Base-by-base conservation (phyloP, 352 stramenopile species). In the Plasmopara muralis region DNA sequence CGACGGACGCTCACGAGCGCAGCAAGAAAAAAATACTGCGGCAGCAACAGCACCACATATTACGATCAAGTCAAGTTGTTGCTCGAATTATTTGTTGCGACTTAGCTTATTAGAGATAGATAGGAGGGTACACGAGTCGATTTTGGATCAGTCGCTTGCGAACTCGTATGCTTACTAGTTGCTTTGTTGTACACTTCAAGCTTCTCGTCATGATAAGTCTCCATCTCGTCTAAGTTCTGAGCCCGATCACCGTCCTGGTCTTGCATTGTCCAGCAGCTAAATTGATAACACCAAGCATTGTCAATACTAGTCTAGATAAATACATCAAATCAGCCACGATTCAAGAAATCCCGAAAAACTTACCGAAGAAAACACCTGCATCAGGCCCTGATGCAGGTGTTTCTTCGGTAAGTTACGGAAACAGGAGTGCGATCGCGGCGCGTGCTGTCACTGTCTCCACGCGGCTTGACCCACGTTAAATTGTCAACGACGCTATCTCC, bases 381-480 rank as follows among this genome's bases (percentile, higher is more conserved):
- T 43, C 60, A 3, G 77, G 75, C 8, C 77, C 80, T 13, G 20
- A n/a, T n/a, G n/a, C n/a, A n/a, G n/a, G n/a, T n/a, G n/a, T n/a
- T n/a, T n/a, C n/a, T n/a, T n/a, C n/a, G n/a, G n/a, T n/a, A n/a
- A 6, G 63, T 45, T 65, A 86, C 68, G 0, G 77, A 55, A 34
- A 88, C 74, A 10, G 60, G 25, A 4, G 63, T 82, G 33, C 64
- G 68, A 5, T 62, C 60, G 14, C 55, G 49, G 43, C 79, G 87
- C 7, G 59, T 70, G 34, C 79, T 76, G 41, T 89, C 79, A 38
- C 66, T 83, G 29, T 86, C 72, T 59, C 76, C 79, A 31, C 72
- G 64, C 2, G 76, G 74, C 58, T 87, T 90, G 53, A 76, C 68
- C 74, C 76, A 90, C 31, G 85, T 52, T 43, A 84, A 81, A 63